These are phyloP conservation scores for Kokia cookei DNA, from an alignment of 441 rosid genomes.

Conservation along the genomic window DNA sequence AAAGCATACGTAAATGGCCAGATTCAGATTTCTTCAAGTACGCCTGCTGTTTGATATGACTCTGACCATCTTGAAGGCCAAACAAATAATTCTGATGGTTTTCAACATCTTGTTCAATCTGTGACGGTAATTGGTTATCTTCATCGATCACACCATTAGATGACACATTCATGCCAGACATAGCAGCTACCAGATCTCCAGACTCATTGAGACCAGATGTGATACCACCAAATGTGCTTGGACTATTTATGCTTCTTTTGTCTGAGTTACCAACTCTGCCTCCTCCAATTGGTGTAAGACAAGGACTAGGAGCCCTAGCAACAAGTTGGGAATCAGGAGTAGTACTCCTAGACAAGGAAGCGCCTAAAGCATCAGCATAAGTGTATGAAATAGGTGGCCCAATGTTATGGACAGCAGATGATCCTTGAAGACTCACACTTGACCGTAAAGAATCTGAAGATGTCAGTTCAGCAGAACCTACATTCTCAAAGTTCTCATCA, in stretches of 20 bases:
- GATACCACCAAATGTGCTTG: constrained; percentile 53
- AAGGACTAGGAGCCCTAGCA: constrained; percentile 87
- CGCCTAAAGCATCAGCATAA: constrained; percentile 79
- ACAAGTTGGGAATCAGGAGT: constrained; percentile 90
- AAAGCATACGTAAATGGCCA: constrained; percentile 41
- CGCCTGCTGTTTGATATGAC: constrained; percentile 41
- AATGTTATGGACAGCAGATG: constrained; percentile 36
- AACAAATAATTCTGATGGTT: constrained; percentile 52
- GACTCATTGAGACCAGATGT: constrained; percentile 49
- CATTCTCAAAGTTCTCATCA: constrained; percentile 45
- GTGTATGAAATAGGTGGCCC: constrained; percentile 54
- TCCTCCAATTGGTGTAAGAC: constrained; percentile 79
- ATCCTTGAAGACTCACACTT: constrained; percentile 36
- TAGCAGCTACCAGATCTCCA: constrained; percentile 50
- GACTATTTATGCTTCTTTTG: constrained; percentile 45
- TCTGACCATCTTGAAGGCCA: constrained; percentile 48
- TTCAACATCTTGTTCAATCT: constrained; percentile 43
- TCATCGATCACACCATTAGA: constrained; percentile 40
- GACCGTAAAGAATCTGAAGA: constrained; percentile 34
- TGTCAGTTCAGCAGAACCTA: constrained; percentile 34
- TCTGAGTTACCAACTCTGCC: constrained; percentile 57
- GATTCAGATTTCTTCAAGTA: constrained; percentile 43
- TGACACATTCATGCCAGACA: constrained; percentile 68
- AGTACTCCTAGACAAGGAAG: constrained; percentile 72
- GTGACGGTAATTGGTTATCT: constrained; percentile 31